Evolutionary conservation across 2,329 filamentous ascomycete species (phyloP).

Genomic region (Peltaster fructicola): DNA sequence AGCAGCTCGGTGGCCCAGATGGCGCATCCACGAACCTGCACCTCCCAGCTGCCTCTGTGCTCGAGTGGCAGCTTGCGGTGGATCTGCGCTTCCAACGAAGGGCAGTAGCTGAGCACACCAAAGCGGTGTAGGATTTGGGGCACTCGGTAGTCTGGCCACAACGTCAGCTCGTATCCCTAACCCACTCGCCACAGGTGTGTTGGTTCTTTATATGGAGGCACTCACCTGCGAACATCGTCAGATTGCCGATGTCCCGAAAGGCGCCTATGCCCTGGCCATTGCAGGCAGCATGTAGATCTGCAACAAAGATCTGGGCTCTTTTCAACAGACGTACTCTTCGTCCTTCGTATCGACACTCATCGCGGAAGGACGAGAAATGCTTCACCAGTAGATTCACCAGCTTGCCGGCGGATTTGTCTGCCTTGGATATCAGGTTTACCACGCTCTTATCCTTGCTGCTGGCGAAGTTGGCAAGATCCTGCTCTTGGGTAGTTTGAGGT

Average conservation of each 20-base stretch:
- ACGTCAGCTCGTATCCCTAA: conserved; percentile 3
- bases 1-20: conserved; percentile 95
- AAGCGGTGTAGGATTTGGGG: conserved; percentile 80
- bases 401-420: conserved; percentile 60
- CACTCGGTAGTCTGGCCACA: conserved; percentile 66
- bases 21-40: conserved; percentile 79
- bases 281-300: conserved; percentile 93
- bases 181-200: conserved; percentile 3
- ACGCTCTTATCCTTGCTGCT: conserved; percentile 44
- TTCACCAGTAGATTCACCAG: conserved; percentile 73
- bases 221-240: conserved; percentile 83
- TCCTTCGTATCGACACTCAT: conserved; percentile 59
- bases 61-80: conserved; percentile 45
- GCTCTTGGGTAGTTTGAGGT: too few species aligned
- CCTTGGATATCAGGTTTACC: conserved; percentile 52
- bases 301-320: conserved; percentile 86
- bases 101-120: conserved; percentile 70
- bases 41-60: conserved; percentile 59
- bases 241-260: conserved; percentile 81
- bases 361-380: conserved; percentile 72
- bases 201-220: too few species aligned
- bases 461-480: too few species aligned
- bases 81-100: conserved; percentile 56
- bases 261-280: conserved; percentile 60
- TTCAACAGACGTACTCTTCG: conserved; percentile 72